Evolutionary conservation across 352 stramenopile genomes (phyloP).

Genomic region (Phytopythium aichiense): DNA sequence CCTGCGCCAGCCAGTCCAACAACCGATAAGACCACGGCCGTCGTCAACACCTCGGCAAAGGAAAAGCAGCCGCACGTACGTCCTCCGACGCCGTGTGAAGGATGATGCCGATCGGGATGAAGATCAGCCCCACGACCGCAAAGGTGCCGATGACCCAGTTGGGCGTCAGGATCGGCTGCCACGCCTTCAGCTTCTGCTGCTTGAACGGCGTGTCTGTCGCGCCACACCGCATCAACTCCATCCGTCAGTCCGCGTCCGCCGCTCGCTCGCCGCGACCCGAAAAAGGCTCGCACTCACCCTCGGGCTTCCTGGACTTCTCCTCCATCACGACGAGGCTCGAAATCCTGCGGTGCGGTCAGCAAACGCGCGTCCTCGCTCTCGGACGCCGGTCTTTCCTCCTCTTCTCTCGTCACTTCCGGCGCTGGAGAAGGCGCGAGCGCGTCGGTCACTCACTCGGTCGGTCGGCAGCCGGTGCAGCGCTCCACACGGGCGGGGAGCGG

Average conservation of each 20-base stretch:
- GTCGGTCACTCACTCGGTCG: background rate
- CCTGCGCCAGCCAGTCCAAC: slow-evolving; percentile 21
- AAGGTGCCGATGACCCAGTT: slow-evolving; percentile 95
- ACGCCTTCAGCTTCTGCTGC: slow-evolving; percentile 91
- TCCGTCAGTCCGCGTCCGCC: background rate
- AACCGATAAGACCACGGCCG: background rate
- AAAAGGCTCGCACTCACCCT: slow-evolving; percentile 32
- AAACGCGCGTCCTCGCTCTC: background rate
- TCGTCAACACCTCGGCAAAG: background rate
- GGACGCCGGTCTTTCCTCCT: background rate
- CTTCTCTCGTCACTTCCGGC: background rate
- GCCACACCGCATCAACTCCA: background rate
- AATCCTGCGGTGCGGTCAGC: slow-evolving; percentile 17
- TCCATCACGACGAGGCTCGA: slow-evolving; percentile 48
- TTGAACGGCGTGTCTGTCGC: slow-evolving; percentile 81
- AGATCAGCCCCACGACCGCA: slow-evolving; percentile 91
- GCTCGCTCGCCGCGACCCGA: background rate
- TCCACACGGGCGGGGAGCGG: background rate
- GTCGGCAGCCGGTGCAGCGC: background rate
- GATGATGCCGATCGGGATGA: slow-evolving; percentile 93
- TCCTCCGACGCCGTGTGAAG: slow-evolving; percentile 85
- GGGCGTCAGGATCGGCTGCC: slow-evolving; percentile 96
- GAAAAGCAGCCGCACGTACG: slow-evolving; percentile 23
- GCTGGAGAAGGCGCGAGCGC: background rate
- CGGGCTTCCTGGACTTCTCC: slow-evolving; percentile 83